Percentiles rank a stretch among this genome's conserved stretches.
Conservation (phyloP, 352 stramenopile genomes). For the Globisporangium cylindrosporum region DNA sequence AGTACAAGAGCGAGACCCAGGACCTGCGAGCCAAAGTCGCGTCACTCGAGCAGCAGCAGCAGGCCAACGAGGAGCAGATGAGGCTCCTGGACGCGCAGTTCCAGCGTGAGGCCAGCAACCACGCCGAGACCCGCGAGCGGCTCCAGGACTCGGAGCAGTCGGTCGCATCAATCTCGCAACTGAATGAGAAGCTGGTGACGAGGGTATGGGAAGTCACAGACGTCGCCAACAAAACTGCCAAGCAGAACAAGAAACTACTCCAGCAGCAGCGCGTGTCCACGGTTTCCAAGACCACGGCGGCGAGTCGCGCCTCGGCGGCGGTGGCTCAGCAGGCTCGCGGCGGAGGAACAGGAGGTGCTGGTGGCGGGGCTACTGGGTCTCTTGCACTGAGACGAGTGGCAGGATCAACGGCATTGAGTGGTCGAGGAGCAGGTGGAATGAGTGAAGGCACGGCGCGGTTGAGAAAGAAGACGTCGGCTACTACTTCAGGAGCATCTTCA, state of each 20-base stretch:
- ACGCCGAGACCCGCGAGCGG: conserved; percentile 42
- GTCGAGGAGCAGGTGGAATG: neutral
- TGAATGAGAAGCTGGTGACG: conserved; percentile 68
- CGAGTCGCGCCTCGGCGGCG: conserved; percentile 41
- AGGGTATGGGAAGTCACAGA: conserved; percentile 66
- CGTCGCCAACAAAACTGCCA: conserved; percentile 45
- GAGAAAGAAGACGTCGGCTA: conserved; percentile 2
- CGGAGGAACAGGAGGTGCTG: conserved; percentile 2
- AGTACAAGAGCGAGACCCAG: conserved; percentile 29
- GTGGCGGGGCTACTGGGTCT: neutral
- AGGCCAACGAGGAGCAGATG: conserved; percentile 29
- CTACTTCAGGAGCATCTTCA: neutral
- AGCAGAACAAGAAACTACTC: conserved; percentile 56
- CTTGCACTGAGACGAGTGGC: neutral
- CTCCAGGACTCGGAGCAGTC: conserved; percentile 70
- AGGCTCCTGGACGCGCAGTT: conserved; percentile 36
- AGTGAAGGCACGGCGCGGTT: neutral
- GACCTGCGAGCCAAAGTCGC: conserved; percentile 36
- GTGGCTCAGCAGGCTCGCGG: conserved; percentile 8
- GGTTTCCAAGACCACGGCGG: conserved; percentile 48
- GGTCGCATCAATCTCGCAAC: conserved; percentile 53
- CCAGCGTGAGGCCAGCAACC: conserved; percentile 39
- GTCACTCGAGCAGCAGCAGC: conserved; percentile 25
- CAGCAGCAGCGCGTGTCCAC: conserved; percentile 48
- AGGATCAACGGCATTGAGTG: neutral